Evolutionary conservation across 2,329 filamentous ascomycete genomes (phyloP).

Genomic region (Mycosphaerella arachidis): DNA sequence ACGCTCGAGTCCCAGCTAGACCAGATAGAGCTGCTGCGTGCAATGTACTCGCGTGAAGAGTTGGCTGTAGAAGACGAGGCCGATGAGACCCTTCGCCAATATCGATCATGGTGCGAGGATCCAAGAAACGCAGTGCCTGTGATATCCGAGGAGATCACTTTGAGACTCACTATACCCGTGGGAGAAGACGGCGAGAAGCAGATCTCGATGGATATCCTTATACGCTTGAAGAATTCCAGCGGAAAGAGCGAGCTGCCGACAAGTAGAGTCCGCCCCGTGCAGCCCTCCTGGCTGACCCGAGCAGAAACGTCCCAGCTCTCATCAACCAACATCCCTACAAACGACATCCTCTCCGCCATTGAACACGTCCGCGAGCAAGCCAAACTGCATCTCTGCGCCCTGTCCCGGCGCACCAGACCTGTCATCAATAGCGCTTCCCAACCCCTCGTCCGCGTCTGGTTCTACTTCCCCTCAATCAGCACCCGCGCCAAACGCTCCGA

Average conservation of each 20-base stretch:
- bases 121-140: neutral
- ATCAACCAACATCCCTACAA: constrained; percentile 37
- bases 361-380: constrained; percentile 43
- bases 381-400: neutral
- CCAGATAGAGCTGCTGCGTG: constrained; percentile 47
- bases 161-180: neutral
- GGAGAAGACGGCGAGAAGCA: neutral
- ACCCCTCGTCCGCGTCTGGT: constrained; percentile 53
- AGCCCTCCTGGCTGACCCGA: constrained; percentile 52
- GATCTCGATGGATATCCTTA: neutral
- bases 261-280: constrained; percentile 34
- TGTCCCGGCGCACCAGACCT: constrained; percentile 19
- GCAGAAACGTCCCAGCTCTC: constrained; percentile 41
- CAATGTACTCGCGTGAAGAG: constrained; percentile 48
- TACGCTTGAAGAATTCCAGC: neutral
- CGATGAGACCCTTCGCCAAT: constrained; percentile 4
- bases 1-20: constrained; percentile 15
- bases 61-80: constrained; percentile 24
- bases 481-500: constrained; percentile 57
- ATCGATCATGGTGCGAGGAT: constrained; percentile 16
- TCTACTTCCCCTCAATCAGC: constrained; percentile 59
- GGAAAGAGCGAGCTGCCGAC: neutral
- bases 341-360: constrained; percentile 46
- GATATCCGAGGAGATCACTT: constrained; percentile 2
- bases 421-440: constrained; percentile 2